Evolutionary conservation across 192 early-diverging fungal species (phyloP), one percentile per base, ranked within the genome.

Genomic region (Backusella psychrophila): DNA sequence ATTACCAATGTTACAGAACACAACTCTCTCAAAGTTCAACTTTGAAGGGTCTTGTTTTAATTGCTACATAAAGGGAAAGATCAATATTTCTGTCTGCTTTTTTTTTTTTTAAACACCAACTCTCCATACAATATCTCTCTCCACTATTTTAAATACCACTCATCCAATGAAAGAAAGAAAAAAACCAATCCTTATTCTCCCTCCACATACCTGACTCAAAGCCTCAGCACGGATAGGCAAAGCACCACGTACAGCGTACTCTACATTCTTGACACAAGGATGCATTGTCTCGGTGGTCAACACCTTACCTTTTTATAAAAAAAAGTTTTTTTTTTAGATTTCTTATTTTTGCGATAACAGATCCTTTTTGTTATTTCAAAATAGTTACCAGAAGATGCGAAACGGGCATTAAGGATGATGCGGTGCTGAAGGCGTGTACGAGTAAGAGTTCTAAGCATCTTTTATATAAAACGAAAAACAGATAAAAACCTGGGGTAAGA

Each of bases 241-340:
- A 74, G 93, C 96, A 39, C 98, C 98, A 68, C 98, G 91, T 8
- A 99, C 97, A 42, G 98, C 97, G 79, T 99, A 99, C 79, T 98
- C 93, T 69, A 94, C 91, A 23, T 90, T 86, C 75, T 83, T 87
- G 72, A 96, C 80, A 31, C 88, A 84, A 65, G 89, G 88, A 78
- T 94, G 93, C 85, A 95, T 92, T 15, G 86, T 89, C 36, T 93
- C 90, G 31, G 85, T 52, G 19, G 87, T 91, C 56, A 96, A 86
- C 26, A 94, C 90, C 77, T 94, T 94, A 77, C 46, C 78, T 79
- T 42, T 35, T 17, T 36, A 23, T 56, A n/a, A 67, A 69, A 67
- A 69, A 31, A 21, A 26, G 9, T 21, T 21, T 26, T 59, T 59
- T 21, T 21, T 26, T 59, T 59, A 59, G 12, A 23, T 26, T 56